Evolutionary conservation across 495 filamentous ascomycete genomes (phyloP), one percentile per base, ranked within the genome.

Genomic region (Entonaema liquescens): DNA sequence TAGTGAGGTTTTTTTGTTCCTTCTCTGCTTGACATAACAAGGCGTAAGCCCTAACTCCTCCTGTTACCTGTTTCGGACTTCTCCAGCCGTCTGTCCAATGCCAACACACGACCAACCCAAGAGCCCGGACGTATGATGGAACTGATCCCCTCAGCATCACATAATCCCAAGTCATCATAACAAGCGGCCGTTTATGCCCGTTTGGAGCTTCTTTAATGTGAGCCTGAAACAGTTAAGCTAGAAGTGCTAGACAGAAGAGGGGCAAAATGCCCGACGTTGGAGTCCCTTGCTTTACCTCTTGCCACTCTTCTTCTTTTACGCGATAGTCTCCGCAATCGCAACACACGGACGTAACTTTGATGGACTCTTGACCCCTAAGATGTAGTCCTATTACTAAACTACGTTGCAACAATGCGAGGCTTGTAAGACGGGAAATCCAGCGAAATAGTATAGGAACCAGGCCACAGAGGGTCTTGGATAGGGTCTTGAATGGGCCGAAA

Each of bases 11-110:
- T 69, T 61, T 68, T 63, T 44, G 2, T 21, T 3, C 15, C n/a
- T 6, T 12, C 17, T 19, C 35, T 62, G 26, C 62, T 60, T 21
- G 26, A 62, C 42, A 54, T 55, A 17, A 44, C 21, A 19, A 19
- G 52, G 47, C 49, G 50, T 73, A 73, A 73, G 70, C 70, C 70
- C 65, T 73, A 73, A 59, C 57, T 66, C 65, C 42, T 55, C 25
- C 17, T 40, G 58, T 66, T 73, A 13, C 70, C 62, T 21, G 19
- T 69, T 66, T 23, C 44, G 58, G 61, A 58, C 31, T 58, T 19
- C 21, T 68, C 70, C 12, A 42, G 15, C 25, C 19, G 49, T 53
- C 15, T 61, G 44, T 55, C 69, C 69, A 67, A 67, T 63, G 28
- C 28, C 70, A 29, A 56, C 59, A 68, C 70, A 50, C 64, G 64